Percentiles rank a stretch among this genome's conserved stretches.
These are phyloP conservation scores for Chaetomiaceae sp. DNA, from an alignment of 2,329 filamentous ascomycete species.

Conservation along the genomic window DNA sequence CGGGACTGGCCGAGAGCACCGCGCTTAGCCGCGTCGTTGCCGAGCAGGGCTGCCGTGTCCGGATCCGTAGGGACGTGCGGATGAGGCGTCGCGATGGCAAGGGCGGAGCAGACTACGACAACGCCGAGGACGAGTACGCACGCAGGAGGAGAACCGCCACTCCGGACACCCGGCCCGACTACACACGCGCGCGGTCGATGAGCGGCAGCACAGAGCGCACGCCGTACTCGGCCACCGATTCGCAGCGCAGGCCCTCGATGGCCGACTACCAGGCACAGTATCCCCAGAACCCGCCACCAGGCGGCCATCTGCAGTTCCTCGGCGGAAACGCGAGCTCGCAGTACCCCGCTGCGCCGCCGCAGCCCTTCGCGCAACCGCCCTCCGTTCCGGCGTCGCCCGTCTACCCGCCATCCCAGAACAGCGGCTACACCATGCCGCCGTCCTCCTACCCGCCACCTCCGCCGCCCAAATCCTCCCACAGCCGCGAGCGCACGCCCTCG, in stretches of 20 bases:
- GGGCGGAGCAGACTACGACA: constrained; percentile 25
- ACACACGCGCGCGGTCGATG: constrained; percentile 29
- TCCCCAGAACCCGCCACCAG: constrained; percentile 19
- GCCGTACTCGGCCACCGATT: constrained; percentile 26
- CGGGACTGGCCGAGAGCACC: constrained; percentile 85
- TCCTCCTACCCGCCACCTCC: constrained; percentile 23
- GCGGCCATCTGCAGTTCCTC: constrained; percentile 26
- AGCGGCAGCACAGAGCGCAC: constrained; percentile 29
- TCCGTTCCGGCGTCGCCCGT: constrained; percentile 31
- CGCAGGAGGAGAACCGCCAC: constrained; percentile 30
- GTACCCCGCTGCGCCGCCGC: constrained; percentile 21
- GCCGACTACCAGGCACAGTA: constrained; percentile 29
- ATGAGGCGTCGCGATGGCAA: constrained; percentile 47
- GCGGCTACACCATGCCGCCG: constrained; percentile 17
- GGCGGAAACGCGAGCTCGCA: constrained; percentile 22
- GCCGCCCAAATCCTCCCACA: constrained; percentile 21
- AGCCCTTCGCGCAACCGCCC: constrained; percentile 23
- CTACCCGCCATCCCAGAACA: constrained; percentile 22
- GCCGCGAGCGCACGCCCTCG: constrained; percentile 27
- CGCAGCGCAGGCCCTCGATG: constrained; percentile 29
- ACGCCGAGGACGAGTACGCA: constrained; percentile 28
- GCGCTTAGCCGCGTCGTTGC: constrained; percentile 82
- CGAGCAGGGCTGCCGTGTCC: constrained; percentile 93
- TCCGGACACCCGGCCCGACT: constrained; percentile 25
- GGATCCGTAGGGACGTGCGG: constrained; percentile 73